Evolutionary conservation across 768 basidiomycete genomes (phyloP).

Genomic region (Xanthoconium stramineum): DNA sequence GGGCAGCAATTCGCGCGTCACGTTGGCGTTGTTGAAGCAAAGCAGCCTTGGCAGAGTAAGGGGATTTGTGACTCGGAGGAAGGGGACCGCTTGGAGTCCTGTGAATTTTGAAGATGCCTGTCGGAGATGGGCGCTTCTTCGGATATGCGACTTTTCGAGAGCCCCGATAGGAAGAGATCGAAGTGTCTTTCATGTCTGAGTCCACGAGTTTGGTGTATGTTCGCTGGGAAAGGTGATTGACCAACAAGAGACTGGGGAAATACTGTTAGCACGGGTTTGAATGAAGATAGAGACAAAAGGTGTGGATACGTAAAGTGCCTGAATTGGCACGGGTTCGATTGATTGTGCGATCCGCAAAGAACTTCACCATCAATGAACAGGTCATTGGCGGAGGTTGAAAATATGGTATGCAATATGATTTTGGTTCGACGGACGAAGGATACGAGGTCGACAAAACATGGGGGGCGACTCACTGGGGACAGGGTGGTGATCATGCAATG

Average conservation of each 20-base stretch:
- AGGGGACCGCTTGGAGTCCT: conserved; percentile 50
- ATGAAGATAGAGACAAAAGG: conserved; percentile 1
- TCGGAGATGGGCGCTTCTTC: conserved; percentile 82
- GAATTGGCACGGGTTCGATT: neutral
- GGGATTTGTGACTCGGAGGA: conserved; percentile 55
- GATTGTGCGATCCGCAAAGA: neutral
- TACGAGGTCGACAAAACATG: conserved; percentile 1
- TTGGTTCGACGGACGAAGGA: neutral
- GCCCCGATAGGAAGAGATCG: conserved; percentile 53
- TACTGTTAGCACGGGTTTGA: conserved; percentile 20
- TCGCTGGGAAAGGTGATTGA: conserved; percentile 41
- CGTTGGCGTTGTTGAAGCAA: conserved; percentile 64
- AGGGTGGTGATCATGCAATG: conserved; percentile 42
- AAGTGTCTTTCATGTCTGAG: conserved; percentile 75
- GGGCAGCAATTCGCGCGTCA: conserved; percentile 63
- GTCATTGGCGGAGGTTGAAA: conserved; percentile 8
- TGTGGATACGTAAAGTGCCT: conserved; percentile 5
- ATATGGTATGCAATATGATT: conserved; percentile 11
- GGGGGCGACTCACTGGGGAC: conserved; percentile 32
- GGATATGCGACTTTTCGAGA: conserved; percentile 69
- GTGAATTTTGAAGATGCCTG: conserved; percentile 69
- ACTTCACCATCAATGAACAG: conserved; percentile 3
- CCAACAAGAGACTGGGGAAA: conserved; percentile 41
- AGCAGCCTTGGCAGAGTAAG: conserved; percentile 61
- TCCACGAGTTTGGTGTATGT: conserved; percentile 26